Percentiles rank a stretch among this genome's conserved stretches.
Conservation (phyloP, 352 stramenopile genomes). For the Phytopythium vexans region DNA sequence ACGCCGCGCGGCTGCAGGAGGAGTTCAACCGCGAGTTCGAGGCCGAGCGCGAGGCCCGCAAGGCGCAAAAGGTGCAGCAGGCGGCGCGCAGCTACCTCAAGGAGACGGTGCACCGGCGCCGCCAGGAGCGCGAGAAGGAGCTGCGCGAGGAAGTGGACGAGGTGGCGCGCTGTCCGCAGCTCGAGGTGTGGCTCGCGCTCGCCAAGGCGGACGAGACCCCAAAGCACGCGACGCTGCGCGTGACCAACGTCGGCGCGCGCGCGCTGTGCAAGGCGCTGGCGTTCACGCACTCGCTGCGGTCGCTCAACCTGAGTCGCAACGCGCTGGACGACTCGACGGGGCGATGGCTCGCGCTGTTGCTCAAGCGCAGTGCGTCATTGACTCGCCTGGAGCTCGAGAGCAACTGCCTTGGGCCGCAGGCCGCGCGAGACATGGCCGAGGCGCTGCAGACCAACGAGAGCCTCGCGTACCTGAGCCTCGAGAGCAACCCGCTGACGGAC, state of each 20-base stretch:
- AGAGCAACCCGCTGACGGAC: slow-evolving; percentile 78
- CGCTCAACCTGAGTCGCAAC: slow-evolving; percentile 68
- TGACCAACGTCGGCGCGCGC: slow-evolving; percentile 49
- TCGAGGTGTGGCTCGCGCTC: slow-evolving; percentile 75
- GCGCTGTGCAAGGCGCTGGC: slow-evolving; percentile 66
- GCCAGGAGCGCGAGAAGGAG: slow-evolving; percentile 61
- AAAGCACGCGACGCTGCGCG: slow-evolving; percentile 45
- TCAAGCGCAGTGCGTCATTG: slow-evolving; percentile 62
- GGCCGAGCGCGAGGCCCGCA: slow-evolving; percentile 56
- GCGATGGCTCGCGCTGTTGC: slow-evolving; percentile 54
- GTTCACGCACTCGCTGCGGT: slow-evolving; percentile 63
- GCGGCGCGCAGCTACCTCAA: slow-evolving; percentile 73
- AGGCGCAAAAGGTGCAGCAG: slow-evolving; percentile 64
- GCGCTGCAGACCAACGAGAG: slow-evolving; percentile 51
- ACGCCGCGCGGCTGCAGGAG: slow-evolving; percentile 74
- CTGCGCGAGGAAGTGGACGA: slow-evolving; percentile 75
- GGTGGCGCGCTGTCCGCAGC: slow-evolving; percentile 53
- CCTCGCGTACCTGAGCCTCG: slow-evolving; percentile 57
- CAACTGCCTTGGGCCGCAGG: slow-evolving; percentile 52
- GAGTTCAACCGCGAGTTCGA: slow-evolving; percentile 74
- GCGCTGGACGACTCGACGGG: slow-evolving; percentile 58
- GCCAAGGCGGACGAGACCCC: slow-evolving; percentile 51
- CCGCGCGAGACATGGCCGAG: slow-evolving; percentile 49
- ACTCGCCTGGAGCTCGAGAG: slow-evolving; percentile 63
- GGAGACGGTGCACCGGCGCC: slow-evolving; percentile 72